Evolutionary conservation across 768 basidiomycete species (phyloP).

Genomic region (Plicaturopsis crispa): DNA sequence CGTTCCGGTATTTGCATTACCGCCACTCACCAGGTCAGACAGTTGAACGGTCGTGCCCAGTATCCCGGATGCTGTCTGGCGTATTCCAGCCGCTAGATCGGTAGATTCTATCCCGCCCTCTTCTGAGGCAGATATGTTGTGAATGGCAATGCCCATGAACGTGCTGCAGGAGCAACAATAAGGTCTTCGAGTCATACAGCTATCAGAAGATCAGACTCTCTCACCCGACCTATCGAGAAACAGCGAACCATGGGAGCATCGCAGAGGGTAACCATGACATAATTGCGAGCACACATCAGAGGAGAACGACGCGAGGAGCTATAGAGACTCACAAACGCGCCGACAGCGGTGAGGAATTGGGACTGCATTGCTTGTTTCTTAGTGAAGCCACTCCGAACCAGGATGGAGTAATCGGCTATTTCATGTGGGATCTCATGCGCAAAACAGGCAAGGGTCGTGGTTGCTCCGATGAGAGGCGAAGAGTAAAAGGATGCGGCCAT

Average conservation of each 20-base stretch:
- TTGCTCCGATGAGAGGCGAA: constrained; percentile 89
- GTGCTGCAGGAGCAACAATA: constrained; percentile 36
- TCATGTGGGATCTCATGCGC: constrained; percentile 95
- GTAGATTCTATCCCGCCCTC: constrained; percentile 29
- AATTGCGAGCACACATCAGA: constrained; percentile 13
- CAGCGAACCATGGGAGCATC: constrained; percentile 2
- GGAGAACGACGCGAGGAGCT: constrained; percentile 14
- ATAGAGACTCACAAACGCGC: constrained; percentile 74
- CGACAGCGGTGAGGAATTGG: constrained; percentile 86
- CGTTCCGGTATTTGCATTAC: background rate
- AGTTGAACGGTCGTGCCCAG: constrained; percentile 76
- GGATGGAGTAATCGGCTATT: constrained; percentile 95
- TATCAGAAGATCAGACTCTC: constrained; percentile 3
- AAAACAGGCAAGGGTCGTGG: constrained; percentile 92
- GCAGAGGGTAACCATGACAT: constrained; percentile 4
- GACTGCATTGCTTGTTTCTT: constrained; percentile 91
- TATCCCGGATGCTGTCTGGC: constrained; percentile 68
- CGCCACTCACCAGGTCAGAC: constrained; percentile 70
- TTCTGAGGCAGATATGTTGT: constrained; percentile 55
- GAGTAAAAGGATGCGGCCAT: constrained; percentile 98
- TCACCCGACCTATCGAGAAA: too few species aligned
- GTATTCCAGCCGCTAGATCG: constrained; percentile 71
- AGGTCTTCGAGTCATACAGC: constrained; percentile 6
- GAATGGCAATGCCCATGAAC: constrained; percentile 83
- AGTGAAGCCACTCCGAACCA: constrained; percentile 83